Percentiles rank a stretch among this genome's conserved stretches.
Conservation (phyloP, 2,329 filamentous ascomycete genomes). For the Apiospora arundinis region DNA sequence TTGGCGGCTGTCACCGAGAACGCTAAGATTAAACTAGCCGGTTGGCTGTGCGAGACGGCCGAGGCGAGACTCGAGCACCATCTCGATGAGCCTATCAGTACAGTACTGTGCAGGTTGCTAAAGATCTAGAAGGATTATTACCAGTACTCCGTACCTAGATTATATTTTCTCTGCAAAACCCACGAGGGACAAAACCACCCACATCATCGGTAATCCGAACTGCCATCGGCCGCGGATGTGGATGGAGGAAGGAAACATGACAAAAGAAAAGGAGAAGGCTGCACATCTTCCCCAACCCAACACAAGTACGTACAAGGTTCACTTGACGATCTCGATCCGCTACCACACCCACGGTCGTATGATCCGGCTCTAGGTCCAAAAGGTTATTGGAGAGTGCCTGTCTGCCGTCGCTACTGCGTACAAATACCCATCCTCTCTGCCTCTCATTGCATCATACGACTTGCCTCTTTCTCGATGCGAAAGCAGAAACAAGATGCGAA, state of each 20-base stretch:
- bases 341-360: slow-evolving; percentile 18
- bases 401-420: neutral
- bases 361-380: slow-evolving; percentile 7
- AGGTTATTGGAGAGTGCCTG: slow-evolving; percentile 2
- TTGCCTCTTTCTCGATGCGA: neutral
- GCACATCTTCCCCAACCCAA: neutral
- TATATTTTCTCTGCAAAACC: neutral
- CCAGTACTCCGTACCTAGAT: no score
- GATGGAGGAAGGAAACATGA: neutral
- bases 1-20: slow-evolving; percentile 9
- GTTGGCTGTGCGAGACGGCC: slow-evolving; percentile 15
- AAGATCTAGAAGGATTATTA: neutral
- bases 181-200: neutral
- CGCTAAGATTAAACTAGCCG: slow-evolving; percentile 5
- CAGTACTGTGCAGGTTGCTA: neutral
- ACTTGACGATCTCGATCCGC: slow-evolving; percentile 20
- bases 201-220: neutral
- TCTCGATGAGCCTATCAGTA: neutral
- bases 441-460: slow-evolving; percentile 3
- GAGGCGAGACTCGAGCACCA: slow-evolving; percentile 14
- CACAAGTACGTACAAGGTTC: slow-evolving; percentile 18
- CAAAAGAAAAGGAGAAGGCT: neutral
- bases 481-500: slow-evolving; percentile 14
- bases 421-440: neutral
- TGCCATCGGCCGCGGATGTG: neutral